These are phyloP conservation scores for Epichloe gansuensis DNA, from an alignment of 2,329 filamentous ascomycete species.

Conservation along the genomic window DNA sequence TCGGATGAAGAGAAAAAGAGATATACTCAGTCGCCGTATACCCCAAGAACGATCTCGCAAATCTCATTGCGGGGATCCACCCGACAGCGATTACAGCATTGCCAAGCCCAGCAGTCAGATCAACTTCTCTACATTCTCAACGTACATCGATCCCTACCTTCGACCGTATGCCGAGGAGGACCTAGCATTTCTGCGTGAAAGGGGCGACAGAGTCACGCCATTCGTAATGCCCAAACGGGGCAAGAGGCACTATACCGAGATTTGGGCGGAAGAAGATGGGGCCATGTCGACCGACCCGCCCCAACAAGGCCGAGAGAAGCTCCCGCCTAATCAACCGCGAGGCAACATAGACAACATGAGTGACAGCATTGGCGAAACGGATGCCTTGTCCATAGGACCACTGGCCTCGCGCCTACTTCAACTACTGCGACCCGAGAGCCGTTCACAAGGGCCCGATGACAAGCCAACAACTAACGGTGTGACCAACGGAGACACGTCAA, in stretches of 20 bases:
- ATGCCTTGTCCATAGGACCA: constrained; percentile 79
- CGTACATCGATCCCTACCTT: constrained; percentile 85
- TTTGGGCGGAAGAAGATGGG: constrained; percentile 92
- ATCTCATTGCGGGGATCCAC: constrained; percentile 83
- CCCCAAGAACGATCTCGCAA: constrained; percentile 65
- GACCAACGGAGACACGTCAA: constrained; percentile 41
- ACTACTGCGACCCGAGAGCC: constrained; percentile 66
- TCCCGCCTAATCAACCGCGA: constrained; percentile 69
- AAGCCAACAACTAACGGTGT: constrained; percentile 40
- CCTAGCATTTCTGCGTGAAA: constrained; percentile 80
- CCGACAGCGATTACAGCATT: constrained; percentile 91
- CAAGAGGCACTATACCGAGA: constrained; percentile 73
- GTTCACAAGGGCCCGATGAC: constrained; percentile 42
- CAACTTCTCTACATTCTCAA: constrained; percentile 83
- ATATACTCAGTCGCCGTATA: constrained; percentile 83
- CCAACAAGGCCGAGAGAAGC: constrained; percentile 48
- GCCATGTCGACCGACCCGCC: constrained; percentile 59
- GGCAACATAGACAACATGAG: constrained; percentile 79
- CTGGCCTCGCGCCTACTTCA: constrained; percentile 72
- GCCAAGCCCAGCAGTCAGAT: constrained; percentile 92
- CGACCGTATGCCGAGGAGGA: constrained; percentile 86
- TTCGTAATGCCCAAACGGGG: constrained; percentile 81
- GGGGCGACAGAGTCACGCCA: constrained; percentile 70
- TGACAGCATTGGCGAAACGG: constrained; percentile 77
- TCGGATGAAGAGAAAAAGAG: constrained; percentile 69